phyloP scores from a whole-genome alignment of 1,139 yeast species.

The Taphrina populina region DNA sequence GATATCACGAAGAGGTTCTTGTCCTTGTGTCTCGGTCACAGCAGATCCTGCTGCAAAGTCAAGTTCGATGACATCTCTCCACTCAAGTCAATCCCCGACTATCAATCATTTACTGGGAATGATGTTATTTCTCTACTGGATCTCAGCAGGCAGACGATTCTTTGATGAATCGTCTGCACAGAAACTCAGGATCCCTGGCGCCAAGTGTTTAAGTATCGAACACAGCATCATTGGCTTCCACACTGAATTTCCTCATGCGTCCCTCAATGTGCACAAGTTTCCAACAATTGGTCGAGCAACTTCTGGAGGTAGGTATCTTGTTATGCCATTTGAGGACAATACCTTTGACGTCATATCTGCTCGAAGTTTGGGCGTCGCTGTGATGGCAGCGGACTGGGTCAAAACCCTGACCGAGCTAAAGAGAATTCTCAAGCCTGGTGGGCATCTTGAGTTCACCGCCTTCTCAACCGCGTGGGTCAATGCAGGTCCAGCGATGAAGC shows the following conservation, averaged over 20 bases:
- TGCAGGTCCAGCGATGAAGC: constrained; percentile 3
- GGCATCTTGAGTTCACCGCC: not conserved
- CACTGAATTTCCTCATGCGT: constrained; percentile 6
- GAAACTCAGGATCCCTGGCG: not conserved
- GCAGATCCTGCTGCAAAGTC: too few species aligned
- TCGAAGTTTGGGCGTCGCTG: not conserved
- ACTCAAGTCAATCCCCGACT: too few species aligned
- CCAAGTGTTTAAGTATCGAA: constrained; percentile 1
- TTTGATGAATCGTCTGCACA: not conserved
- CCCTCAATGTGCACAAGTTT: constrained; percentile 1
- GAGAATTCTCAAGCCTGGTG: constrained; percentile 14
- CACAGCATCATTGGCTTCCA: constrained; percentile 1
- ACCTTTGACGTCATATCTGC: constrained; percentile 19
- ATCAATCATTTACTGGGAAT: constrained; percentile 1
- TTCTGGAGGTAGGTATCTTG: not conserved
- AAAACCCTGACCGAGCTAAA: constrained; percentile 2
- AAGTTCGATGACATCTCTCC: too few species aligned
- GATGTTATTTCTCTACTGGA: constrained; percentile 6
- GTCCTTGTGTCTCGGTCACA: too few species aligned
- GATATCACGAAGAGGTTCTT: too few species aligned
- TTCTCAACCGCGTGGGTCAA: not conserved
- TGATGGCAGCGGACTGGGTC: constrained; percentile 3
- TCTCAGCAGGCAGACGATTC: constrained; percentile 8
- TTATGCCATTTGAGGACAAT: constrained; percentile 2
- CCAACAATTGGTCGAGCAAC: not conserved